A percentile compares a stretch with the other conserved stretches of the same genome.
Evolutionary conservation across 2,329 filamentous ascomycete genomes (phyloP).

Genomic region (Meredithiella fracta): DNA sequence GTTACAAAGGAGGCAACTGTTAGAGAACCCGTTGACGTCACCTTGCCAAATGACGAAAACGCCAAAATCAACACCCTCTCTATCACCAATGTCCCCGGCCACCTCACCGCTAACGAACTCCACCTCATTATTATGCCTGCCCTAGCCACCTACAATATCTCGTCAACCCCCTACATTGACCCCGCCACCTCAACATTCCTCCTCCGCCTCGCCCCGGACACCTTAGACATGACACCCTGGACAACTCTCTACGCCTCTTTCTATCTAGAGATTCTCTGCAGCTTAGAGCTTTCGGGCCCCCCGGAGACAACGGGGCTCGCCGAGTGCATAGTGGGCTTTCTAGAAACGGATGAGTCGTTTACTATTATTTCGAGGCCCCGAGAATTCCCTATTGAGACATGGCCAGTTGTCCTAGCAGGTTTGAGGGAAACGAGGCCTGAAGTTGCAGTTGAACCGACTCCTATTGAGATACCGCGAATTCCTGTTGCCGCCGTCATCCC

Average conservation of each 20-base stretch:
- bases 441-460: neutral
- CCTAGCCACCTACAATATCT: neutral
- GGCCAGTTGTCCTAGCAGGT: neutral
- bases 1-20: neutral
- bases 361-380: neutral
- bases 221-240: neutral
- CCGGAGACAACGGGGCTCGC: neutral
- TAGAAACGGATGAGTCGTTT: neutral
- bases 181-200: neutral
- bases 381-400: neutral
- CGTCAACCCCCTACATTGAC: neutral
- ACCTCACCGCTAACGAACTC: neutral
- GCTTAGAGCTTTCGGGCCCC: neutral
- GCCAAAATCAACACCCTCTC: neutral
- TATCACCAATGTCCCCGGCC: neutral
- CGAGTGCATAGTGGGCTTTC: neutral
- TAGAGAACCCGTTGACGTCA: neutral
- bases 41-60: neutral
- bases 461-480: neutral
- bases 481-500: neutral
- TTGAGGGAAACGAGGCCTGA: neutral
- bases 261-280: neutral
- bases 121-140: neutral
- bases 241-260: neutral
- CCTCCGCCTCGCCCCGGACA: neutral